Conservation (phyloP, 305 asterid species). For the Ilex paraguariensis region DNA sequence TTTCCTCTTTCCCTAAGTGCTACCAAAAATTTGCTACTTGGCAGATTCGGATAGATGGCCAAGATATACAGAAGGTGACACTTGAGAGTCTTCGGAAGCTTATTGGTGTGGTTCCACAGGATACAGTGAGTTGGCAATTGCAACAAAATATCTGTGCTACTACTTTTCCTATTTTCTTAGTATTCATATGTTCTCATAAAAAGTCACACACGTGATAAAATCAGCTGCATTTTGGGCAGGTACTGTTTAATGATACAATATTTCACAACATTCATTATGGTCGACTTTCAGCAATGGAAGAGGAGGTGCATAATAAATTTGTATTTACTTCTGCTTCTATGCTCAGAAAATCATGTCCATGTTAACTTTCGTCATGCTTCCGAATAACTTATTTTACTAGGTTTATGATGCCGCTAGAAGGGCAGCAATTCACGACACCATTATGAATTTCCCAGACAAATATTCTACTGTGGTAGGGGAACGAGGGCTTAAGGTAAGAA, state of each 20-base stretch:
- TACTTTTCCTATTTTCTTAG: too few relatives aligned
- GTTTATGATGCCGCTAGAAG: constrained; percentile 87
- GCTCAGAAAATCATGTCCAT: too few relatives aligned
- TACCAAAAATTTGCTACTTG: neutral
- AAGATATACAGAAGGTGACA: constrained; percentile 78
- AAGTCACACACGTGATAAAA: too few relatives aligned
- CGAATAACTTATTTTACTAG: constrained; percentile 21
- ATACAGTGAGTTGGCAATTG: constrained; percentile 66
- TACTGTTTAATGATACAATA: constrained; percentile 92
- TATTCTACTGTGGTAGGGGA: constrained; percentile 92
- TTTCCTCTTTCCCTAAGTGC: too few relatives aligned
- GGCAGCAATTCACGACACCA: constrained; percentile 94
- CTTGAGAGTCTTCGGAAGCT: constrained; percentile 91
- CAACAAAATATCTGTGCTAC: too few relatives aligned
- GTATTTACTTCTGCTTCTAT: too few relatives aligned
- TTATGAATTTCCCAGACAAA: constrained; percentile 81
- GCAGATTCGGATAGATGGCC: constrained; percentile 89
- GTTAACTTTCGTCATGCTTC: too few relatives aligned
- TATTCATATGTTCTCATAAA: too few relatives aligned
- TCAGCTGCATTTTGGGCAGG: constrained; percentile 34
- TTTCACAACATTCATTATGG: constrained; percentile 93
- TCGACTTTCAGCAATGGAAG: constrained; percentile 76
- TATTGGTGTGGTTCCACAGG: constrained; percentile 97
- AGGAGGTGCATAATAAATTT: constrained; percentile 57
- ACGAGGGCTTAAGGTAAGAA: constrained; percentile 86